phyloP scores from a whole-genome alignment of 768 basidiomycete species.

The Tricholoma matsutake region DNA sequence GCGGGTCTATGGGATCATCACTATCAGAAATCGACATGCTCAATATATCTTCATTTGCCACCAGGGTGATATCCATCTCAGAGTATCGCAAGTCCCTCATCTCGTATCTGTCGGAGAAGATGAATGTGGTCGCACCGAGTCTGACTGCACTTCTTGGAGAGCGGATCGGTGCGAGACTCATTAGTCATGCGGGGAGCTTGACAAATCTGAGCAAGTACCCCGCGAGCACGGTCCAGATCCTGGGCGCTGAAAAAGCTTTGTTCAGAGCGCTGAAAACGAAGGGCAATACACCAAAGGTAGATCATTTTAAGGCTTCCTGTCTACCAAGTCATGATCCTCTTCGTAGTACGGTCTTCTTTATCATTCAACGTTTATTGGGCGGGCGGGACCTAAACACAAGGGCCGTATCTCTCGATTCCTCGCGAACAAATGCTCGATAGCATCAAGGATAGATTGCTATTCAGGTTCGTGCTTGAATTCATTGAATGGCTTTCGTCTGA shows the following conservation, averaged over 20 bases:
- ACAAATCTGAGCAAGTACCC: conserved; percentile 98
- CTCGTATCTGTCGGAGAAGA: conserved; percentile 89
- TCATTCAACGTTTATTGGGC: conserved; percentile 95
- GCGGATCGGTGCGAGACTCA: conserved; percentile 87
- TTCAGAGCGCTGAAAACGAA: conserved; percentile 98
- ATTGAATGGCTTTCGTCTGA: conserved; percentile 1
- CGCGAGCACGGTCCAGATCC: conserved; percentile 95
- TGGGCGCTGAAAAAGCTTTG: conserved; percentile 96
- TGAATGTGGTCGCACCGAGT: conserved; percentile 95
- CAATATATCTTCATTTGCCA: conserved; percentile 91
- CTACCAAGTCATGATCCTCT: background rate
- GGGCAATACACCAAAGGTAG: conserved; percentile 95
- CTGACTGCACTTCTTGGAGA: conserved; percentile 89
- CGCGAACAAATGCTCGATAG: conserved; percentile 98
- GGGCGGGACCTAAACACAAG: conserved; percentile 92
- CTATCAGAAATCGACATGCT: conserved; percentile 92
- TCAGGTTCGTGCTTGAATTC: conserved; percentile 47
- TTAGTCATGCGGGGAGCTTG: conserved; percentile 94
- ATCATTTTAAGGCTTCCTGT: conserved; percentile 5
- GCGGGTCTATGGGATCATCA: conserved; percentile 91
- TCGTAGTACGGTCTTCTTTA: conserved; percentile 93
- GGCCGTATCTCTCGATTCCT: conserved; percentile 98
- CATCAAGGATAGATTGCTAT: conserved; percentile 95
- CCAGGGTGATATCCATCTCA: conserved; percentile 85
- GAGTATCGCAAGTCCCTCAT: conserved; percentile 92